These are phyloP conservation scores for Simplicillium aogashimaense DNA, from an alignment of 2,329 filamentous ascomycete genomes.

Conservation along the genomic window DNA sequence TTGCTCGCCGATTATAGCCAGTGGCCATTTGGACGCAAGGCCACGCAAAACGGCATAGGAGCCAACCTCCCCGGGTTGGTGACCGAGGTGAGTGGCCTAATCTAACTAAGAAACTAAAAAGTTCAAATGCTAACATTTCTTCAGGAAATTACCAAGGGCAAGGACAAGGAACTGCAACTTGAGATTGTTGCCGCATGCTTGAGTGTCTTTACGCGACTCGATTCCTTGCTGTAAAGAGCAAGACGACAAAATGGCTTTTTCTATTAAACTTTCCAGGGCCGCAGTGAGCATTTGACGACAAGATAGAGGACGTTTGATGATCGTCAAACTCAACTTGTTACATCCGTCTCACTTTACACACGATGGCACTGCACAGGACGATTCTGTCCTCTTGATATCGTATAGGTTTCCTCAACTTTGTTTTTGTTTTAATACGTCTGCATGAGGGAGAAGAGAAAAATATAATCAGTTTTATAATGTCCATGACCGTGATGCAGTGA, in stretches of 20 bases:
- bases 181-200: constrained; percentile 95
- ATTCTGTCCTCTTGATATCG: neutral
- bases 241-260: neutral
- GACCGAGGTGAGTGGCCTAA: constrained; percentile 49
- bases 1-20: constrained; percentile 92
- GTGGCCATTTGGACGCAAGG: constrained; percentile 88
- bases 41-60: constrained; percentile 70
- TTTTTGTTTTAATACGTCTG: neutral
- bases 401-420: neutral
- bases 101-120: too few species aligned
- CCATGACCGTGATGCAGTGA: neutral
- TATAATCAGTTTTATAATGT: neutral
- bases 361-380: too few species aligned
- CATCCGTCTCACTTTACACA: too few species aligned
- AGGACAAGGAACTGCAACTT: constrained; percentile 91
- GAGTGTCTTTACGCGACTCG: constrained; percentile 93
- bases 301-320: too few species aligned
- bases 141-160: constrained; percentile 69
- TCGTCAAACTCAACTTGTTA: too few species aligned
- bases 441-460: neutral
- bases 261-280: too few species aligned
- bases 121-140: neutral
- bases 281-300: too few species aligned
- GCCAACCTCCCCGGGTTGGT: constrained; percentile 87
- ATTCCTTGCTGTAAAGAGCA: constrained; percentile 69